Conservation (phyloP, 768 basidiomycete species). For the Clavulina sp. region DNA sequence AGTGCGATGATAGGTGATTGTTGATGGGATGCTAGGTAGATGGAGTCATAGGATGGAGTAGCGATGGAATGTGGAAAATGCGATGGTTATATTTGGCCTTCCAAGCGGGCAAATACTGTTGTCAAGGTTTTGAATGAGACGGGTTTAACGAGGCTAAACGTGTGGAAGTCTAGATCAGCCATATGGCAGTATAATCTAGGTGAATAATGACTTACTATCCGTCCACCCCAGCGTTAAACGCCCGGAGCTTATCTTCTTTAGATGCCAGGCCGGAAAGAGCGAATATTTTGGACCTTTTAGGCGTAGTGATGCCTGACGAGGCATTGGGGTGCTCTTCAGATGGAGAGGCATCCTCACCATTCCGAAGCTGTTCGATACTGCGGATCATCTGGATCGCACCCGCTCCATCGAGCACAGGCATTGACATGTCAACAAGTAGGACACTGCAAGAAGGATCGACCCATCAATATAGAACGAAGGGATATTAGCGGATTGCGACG, state of each 20-base stretch:
- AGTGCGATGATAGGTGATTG: too few relatives aligned
- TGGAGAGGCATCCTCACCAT: too few relatives aligned
- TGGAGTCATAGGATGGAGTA: too few relatives aligned
- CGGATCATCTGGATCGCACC: slow-evolving; percentile 75
- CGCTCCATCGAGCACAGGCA: slow-evolving; percentile 83
- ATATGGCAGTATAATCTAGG: background rate
- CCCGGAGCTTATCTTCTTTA: slow-evolving; percentile 75
- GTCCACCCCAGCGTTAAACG: slow-evolving; percentile 85
- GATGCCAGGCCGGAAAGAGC: slow-evolving; percentile 91
- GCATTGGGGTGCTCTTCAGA: too few relatives aligned
- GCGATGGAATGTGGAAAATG: too few relatives aligned
- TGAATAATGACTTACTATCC: slow-evolving; percentile 58
- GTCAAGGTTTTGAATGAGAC: slow-evolving; percentile 87
- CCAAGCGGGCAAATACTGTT: slow-evolving; percentile 28
- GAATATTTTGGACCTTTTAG: slow-evolving; percentile 33
- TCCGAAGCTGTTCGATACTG: slow-evolving; percentile 35
- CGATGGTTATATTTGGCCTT: too few relatives aligned
- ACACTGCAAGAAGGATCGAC: too few relatives aligned
- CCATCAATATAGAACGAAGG: slow-evolving; percentile 3
- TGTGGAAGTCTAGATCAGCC: background rate
- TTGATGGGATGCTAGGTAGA: too few relatives aligned
- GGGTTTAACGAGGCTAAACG: slow-evolving; percentile 70
- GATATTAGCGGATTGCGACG: background rate
- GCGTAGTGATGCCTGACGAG: background rate
- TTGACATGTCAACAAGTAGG: slow-evolving; percentile 75